These are phyloP conservation scores for Mortierella sp. DNA, from an alignment of 371 early-diverging fungal species.

Conservation along the genomic window DNA sequence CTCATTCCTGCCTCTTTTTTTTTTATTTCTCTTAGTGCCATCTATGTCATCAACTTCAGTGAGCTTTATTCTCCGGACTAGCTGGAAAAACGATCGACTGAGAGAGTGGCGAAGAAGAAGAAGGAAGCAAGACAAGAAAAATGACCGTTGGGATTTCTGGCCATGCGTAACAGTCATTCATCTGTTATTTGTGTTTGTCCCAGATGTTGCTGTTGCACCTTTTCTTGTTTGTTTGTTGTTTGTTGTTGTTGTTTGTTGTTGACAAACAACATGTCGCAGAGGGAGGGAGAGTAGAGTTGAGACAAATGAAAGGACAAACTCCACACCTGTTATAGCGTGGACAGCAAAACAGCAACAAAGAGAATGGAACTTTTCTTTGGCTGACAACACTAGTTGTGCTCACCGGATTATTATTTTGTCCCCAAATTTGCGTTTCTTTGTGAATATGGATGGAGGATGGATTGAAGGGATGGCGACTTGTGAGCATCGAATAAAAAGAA, in stretches of 20 bases:
- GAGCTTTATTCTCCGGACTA: no score
- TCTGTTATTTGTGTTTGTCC: background rate
- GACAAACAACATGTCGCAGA: no score
- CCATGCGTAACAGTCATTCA: background rate
- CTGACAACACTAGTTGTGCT: background rate
- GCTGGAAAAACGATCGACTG: no score
- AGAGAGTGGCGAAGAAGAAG: no score
- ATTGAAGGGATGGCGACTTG: background rate
- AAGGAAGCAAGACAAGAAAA: no score
- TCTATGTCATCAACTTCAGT: no score
- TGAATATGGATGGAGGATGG: background rate
- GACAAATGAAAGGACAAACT: background rate
- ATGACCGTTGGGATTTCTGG: no score
- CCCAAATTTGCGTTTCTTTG: background rate
- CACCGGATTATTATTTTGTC: conserved; percentile 4
- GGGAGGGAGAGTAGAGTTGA: background rate
- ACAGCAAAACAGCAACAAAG: no score
- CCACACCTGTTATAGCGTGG: background rate
- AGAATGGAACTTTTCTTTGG: no score
- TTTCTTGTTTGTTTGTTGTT: background rate
- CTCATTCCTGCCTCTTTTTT: no score
- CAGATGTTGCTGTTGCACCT: background rate
- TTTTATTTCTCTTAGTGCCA: no score
- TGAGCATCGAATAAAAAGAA: conserved; percentile 6
- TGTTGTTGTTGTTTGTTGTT: background rate